Base-by-base conservation (phyloP, 306 rosid species). In the Trichosanthes truncata region DNA sequence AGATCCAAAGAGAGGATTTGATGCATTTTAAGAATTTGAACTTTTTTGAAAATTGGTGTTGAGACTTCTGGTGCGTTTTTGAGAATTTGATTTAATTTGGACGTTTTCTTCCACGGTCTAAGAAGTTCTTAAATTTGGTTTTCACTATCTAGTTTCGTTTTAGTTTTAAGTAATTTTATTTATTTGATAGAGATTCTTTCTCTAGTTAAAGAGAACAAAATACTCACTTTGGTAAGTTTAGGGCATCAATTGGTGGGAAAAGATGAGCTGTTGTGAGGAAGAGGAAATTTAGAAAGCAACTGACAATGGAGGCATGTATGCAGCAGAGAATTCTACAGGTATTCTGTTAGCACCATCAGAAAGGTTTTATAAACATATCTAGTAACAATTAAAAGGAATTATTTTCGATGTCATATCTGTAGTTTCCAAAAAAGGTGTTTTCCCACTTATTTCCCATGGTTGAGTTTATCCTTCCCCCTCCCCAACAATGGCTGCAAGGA, bases 231-330 rank as follows among this genome's bases (percentile, higher is more conserved):
- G 63, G 78, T 51, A 9, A 51, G 18, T 74, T 55, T 74, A 74
- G 78, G 78, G 26, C 43, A 48, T 73, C 38, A 4, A 25, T 17
- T 73, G 29, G 78, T 49, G 61, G 78, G 83, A 81, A 80, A 86
- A 80, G 77, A 93, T 93, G 96, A 85, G 91, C 86, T 91, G 91
- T 68, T 91, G 94, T 86, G 88, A 78, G 61, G 83, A 81, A 43
- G 81, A 87, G 82, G 94, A 91, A 41, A 46, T 76, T 74, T 76
- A 84, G 55, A 84, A 75, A 79, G 53, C 78, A 74, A 62, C 88
- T 67, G 86, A 89, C 51, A 79, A 82, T 77, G 86, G 89, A 84
- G 72, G 72, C 80, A 77, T 43, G 52, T 83, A 57, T 75, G 79
- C 71, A 67, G 82, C 81, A 57, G 80, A 23, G 81, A 73, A 86